Evolutionary conservation across 1,284 basidiomycete species (phyloP), one percentile per base, ranked within the genome.

Genomic region (Trametes sp.): DNA sequence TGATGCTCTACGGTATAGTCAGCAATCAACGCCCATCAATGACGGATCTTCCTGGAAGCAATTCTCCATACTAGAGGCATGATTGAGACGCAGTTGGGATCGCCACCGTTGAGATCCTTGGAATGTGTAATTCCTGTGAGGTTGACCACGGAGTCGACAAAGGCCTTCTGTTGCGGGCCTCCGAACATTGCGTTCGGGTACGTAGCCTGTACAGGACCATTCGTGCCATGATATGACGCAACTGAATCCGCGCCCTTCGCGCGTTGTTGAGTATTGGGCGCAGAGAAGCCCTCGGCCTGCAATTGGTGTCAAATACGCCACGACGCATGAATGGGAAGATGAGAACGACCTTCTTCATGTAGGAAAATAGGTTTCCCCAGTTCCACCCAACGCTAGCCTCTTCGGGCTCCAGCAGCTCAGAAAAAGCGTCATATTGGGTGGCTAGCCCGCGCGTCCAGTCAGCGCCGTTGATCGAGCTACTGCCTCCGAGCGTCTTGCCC

Each of bases 371-470:
- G 11, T 79, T 78, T 33, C 80, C 70, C 86, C 86, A 89, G 63
- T 82, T 82, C 86, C 87, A 89, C 7, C 82, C 82, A 5, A 82
- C 77, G 45, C 69, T 72, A 0, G 79, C 76, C 63, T 86, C 84
- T 4, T 77, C 75, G 6, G 79, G 72, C 59, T 83, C 82, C 0
- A 87, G 77, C 19, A 89, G 75, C 0, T 72, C 72, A 0, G 80
- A 79, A 78, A 83, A 82, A 0, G 84, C 78, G 68, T 90, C 86
- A 66, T 88, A 88, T 70, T 89, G 87, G 0, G 80, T 82, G 21
- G 77, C 77, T 26, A 82, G 70, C 1, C 83, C 87, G 8, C 87
- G 80, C 14, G 86, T 87, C 76, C 85, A 88, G 13, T 79, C 75
- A 11, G 76, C 84, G 29, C 86, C 86, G 68, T 89, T 89, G 73